Conservation (phyloP, 2,329 filamentous ascomycete species). For the Sclerotinia sclerotiorum region DNA sequence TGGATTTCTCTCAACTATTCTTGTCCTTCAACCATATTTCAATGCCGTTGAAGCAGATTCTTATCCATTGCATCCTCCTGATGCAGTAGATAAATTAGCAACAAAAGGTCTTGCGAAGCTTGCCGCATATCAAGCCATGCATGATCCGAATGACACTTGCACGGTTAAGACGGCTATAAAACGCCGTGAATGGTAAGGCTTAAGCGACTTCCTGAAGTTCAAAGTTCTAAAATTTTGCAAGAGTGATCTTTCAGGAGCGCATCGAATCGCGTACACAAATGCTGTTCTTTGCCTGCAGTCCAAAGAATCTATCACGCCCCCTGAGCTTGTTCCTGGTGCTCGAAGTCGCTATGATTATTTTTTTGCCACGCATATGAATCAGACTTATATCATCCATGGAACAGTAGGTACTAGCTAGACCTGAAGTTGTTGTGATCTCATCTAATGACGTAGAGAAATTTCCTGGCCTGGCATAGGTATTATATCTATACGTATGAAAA, state of each 20-base stretch:
- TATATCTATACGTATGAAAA: constrained; percentile 46
- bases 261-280: constrained; percentile 40
- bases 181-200: constrained; percentile 45
- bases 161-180: constrained; percentile 43
- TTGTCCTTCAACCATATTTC: not conserved
- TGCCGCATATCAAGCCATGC: constrained; percentile 33
- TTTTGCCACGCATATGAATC: constrained; percentile 42
- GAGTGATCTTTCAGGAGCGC: constrained; percentile 26
- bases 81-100: constrained; percentile 38
- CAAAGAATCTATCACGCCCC: constrained; percentile 38
- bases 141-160: constrained; percentile 34
- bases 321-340: constrained; percentile 39
- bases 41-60: not conserved
- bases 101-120: constrained; percentile 40
- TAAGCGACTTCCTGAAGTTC: not conserved
- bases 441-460: constrained; percentile 31
- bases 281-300: constrained; percentile 43
- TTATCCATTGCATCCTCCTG: constrained; percentile 11
- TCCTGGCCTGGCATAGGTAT: constrained; percentile 48
- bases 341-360: constrained; percentile 44
- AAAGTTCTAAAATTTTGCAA: constrained; percentile 20
- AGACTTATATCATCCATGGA: constrained; percentile 33
- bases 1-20: not conserved
- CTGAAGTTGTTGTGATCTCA: constrained; percentile 24
- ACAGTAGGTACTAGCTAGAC: constrained; percentile 28